phyloP scores from a whole-genome alignment of 176 grass and related monocot species.

The Carex littledalei region DNA sequence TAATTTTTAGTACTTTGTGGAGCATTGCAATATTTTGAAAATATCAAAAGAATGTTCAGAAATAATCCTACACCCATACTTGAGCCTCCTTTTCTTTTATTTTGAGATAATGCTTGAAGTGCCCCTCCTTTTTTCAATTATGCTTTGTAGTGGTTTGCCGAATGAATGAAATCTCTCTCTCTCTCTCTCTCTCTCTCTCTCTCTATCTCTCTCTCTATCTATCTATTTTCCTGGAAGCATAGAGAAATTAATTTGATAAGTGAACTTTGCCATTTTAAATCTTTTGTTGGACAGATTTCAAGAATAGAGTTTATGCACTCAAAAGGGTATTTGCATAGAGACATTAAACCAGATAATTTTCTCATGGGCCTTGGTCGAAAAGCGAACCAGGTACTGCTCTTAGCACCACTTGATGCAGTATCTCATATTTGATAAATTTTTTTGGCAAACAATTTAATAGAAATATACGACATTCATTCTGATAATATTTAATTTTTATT shows the following conservation, averaged over 20 bases:
- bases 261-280: not conserved
- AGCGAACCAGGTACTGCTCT: slow-evolving; percentile 64
- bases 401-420: not conserved
- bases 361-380: slow-evolving; percentile 89
- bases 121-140: not conserved
- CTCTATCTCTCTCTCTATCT: too few relatives aligned
- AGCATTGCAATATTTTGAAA: not conserved
- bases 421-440: not conserved
- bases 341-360: slow-evolving; percentile 98
- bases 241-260: not conserved
- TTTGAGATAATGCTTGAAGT: not conserved
- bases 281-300: slow-evolving; percentile 54
- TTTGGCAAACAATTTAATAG: not conserved
- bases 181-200: not conserved
- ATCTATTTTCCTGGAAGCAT: not conserved
- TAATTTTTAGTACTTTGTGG: not conserved
- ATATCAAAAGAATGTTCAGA: not conserved
- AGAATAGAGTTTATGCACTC: slow-evolving; percentile 90
- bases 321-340: slow-evolving; percentile 95
- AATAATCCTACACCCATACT: not conserved
- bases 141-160: not conserved
- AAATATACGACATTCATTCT: not conserved
- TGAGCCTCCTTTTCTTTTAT: not conserved
- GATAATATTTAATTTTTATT: slow-evolving; percentile 25
- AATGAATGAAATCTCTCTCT: not conserved